Percentiles rank a stretch among this genome's conserved stretches.
These are phyloP conservation scores for Halteria grandinella DNA, from an alignment of 73 alveolate species.

Conservation along the genomic window DNA sequence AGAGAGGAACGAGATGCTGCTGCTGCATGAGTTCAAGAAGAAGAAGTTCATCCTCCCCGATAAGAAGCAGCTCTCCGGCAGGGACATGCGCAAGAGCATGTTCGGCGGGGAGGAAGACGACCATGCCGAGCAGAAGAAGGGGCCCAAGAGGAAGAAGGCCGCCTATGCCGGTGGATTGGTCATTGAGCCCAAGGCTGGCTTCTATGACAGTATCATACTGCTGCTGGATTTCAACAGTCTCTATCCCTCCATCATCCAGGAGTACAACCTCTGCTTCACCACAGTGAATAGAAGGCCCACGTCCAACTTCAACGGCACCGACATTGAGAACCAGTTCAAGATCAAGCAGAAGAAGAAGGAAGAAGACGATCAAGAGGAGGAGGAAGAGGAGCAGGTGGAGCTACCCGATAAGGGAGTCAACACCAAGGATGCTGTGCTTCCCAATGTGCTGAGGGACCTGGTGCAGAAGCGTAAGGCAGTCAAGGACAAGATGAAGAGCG, in stretches of 20 bases:
- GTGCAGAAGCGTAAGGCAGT: conserved; percentile 88
- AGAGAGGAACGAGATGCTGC: conserved; percentile 97
- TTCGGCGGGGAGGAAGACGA: conserved; percentile 76
- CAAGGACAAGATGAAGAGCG: conserved; percentile 84
- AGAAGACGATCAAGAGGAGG: conserved; percentile 69
- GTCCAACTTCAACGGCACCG: conserved; percentile 74
- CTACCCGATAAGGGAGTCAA: conserved; percentile 74
- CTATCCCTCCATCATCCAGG: conserved; percentile 99
- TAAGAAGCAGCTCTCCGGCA: conserved; percentile 72
- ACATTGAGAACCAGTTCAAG: conserved; percentile 41
- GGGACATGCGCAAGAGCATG: conserved; percentile 57
- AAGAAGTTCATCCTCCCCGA: conserved; percentile 85
- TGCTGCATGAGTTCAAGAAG: conserved; percentile 95
- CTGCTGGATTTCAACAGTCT: conserved; percentile 98
- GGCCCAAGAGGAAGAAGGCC: conserved; percentile 80
- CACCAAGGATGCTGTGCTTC: conserved; percentile 81
- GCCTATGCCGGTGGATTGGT: conserved; percentile 98
- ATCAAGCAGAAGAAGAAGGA: conserved; percentile 40
- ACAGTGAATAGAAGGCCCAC: conserved; percentile 92
- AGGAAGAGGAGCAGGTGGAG: conserved; percentile 75
- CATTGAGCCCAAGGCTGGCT: conserved; percentile 97
- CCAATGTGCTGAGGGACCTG: conserved; percentile 85
- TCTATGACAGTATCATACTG: conserved; percentile 94
- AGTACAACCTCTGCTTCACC: conserved; percentile 99
- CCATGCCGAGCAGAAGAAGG: conserved; percentile 65